Evolutionary conservation across 2,329 filamentous ascomycete species (phyloP), one percentile per base, ranked within the genome.

Genomic region (Drechmeria coniospora): DNA sequence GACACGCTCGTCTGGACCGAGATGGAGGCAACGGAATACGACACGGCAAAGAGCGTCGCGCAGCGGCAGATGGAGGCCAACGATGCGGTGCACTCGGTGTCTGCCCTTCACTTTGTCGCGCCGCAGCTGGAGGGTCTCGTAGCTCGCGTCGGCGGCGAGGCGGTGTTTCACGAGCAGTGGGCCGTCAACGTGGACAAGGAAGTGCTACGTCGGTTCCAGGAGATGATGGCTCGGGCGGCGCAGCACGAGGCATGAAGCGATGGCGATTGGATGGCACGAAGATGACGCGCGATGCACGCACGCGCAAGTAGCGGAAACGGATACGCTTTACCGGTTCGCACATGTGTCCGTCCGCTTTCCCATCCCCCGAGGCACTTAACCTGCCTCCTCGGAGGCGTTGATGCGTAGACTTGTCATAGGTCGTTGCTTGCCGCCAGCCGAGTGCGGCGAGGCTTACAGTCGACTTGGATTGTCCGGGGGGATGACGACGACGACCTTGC

Each of bases 401-500:
- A n/a, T n/a, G n/a, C n/a, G n/a, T n/a, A n/a, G n/a, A n/a, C n/a
- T n/a, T n/a, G n/a, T n/a, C n/a, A n/a, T n/a, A n/a, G n/a, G n/a
- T n/a, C n/a, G n/a, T n/a, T n/a, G n/a, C n/a, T n/a, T n/a, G n/a
- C n/a, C n/a, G n/a, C n/a, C n/a, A n/a, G n/a, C n/a, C n/a, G n/a
- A n/a, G n/a, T n/a, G n/a, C n/a, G n/a, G n/a, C n/a, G n/a, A n/a
- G n/a, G n/a, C n/a, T n/a, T n/a, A n/a, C n/a, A n/a, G n/a, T n/a
- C n/a, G n/a, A n/a, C n/a, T n/a, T n/a, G n/a, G n/a, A n/a, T n/a
- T n/a, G 24, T 71, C 63, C 41, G 84, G 79, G 2, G 78, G 74
- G 23, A 95, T 63, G 54, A 82, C 82, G 13, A 94, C 76, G 2
- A 94, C 82, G 1, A 95, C 87, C 64, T 95, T 95, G 0, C 87